Percentiles rank a stretch among this genome's conserved stretches.
These are phyloP conservation scores for Colletotrichum eremochloae DNA, from an alignment of 2,329 filamentous ascomycete genomes.

Conservation along the genomic window DNA sequence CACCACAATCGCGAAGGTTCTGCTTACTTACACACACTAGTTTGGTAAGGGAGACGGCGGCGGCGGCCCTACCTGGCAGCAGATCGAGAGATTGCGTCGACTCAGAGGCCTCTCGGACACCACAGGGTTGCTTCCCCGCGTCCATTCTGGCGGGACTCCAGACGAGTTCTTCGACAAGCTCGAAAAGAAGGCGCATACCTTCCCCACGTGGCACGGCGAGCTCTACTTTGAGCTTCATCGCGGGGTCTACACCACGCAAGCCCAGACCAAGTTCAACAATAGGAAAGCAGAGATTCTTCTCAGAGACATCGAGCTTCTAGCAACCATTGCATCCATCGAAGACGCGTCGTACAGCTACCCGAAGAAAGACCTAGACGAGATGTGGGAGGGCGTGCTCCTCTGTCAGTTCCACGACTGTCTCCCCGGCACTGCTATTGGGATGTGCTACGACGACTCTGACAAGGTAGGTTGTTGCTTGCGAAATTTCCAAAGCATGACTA, in stretches of 20 bases:
- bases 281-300: slow-evolving; percentile 73
- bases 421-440: slow-evolving; percentile 76
- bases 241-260: slow-evolving; percentile 77
- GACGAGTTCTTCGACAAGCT: slow-evolving; percentile 76
- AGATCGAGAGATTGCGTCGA: slow-evolving; percentile 75
- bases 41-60: slow-evolving; percentile 79
- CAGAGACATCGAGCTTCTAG: slow-evolving; percentile 75
- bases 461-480: slow-evolving; percentile 52
- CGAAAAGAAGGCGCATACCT: slow-evolving; percentile 70
- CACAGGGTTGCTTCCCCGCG: slow-evolving; percentile 68
- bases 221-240: slow-evolving; percentile 78
- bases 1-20: too few species aligned
- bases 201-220: slow-evolving; percentile 78
- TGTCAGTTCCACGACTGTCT: slow-evolving; percentile 80
- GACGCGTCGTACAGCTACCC: slow-evolving; percentile 71
- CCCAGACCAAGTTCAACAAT: slow-evolving; percentile 78
- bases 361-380: slow-evolving; percentile 74
- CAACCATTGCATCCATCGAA: slow-evolving; percentile 71
- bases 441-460: slow-evolving; percentile 78
- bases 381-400: slow-evolving; percentile 76
- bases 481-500: slow-evolving; percentile 1
- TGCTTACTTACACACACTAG: neutral
- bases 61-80: slow-evolving; percentile 74
- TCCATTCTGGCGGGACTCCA: slow-evolving; percentile 73
- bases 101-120: slow-evolving; percentile 75